Percentiles rank a stretch among this genome's conserved stretches.
Conservation (phyloP, 169 alveolate species). For the Eimeria sp. region DNA sequence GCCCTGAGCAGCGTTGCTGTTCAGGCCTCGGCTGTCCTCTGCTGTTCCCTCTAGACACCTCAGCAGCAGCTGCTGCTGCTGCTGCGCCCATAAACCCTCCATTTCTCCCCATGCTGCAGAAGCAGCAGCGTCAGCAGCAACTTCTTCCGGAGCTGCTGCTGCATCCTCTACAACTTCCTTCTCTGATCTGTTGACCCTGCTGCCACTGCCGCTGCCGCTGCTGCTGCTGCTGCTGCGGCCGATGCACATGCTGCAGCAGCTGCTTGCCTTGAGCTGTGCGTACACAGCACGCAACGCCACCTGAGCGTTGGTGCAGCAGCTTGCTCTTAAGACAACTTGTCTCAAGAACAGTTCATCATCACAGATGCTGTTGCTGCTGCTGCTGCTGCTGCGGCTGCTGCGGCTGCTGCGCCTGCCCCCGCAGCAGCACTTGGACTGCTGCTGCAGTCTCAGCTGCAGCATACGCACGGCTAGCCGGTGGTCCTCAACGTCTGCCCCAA, state of each 20-base stretch:
- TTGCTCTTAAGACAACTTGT: constrained; percentile 53
- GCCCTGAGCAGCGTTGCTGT: not conserved
- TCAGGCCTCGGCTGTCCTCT: constrained; percentile 40
- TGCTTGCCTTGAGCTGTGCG: constrained; percentile 64
- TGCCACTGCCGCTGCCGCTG: constrained; percentile 33
- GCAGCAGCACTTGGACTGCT: constrained; percentile 58
- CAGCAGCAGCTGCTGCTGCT: constrained; percentile 66
- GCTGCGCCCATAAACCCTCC: constrained; percentile 19
- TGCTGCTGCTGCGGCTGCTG: constrained; percentile 67
- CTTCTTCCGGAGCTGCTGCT: constrained; percentile 28
- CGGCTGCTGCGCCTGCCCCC: constrained; percentile 75
- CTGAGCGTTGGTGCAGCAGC: constrained; percentile 34
- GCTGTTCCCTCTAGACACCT: constrained; percentile 51
- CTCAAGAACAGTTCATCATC: constrained; percentile 50
- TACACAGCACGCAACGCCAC: constrained; percentile 62
- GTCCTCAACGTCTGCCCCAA: constrained; percentile 74
- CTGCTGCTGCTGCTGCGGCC: constrained; percentile 76
- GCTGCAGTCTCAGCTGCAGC: constrained; percentile 78
- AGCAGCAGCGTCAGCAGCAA: constrained; percentile 76
- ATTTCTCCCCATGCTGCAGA: constrained; percentile 66
- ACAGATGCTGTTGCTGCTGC: not conserved
- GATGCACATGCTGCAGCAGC: constrained; percentile 59
- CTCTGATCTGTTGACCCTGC: constrained; percentile 1
- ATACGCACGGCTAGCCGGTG: constrained; percentile 76
- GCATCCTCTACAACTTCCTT: not conserved